Conservation (phyloP, 331 rosid genomes). For the Quercus lobata region DNA sequence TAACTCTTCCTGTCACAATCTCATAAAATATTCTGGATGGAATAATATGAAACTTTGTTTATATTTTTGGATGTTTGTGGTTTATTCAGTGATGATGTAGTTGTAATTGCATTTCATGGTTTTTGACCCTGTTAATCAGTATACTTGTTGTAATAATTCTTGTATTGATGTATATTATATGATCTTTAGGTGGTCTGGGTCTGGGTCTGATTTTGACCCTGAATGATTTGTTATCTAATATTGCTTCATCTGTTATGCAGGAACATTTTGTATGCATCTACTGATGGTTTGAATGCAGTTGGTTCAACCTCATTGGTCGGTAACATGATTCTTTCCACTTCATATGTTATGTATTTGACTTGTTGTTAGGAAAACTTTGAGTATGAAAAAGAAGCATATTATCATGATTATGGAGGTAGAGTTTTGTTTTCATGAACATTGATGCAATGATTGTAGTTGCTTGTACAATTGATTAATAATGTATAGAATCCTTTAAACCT, state of each 20-base stretch:
- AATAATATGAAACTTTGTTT: neutral
- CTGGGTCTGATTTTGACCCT: neutral
- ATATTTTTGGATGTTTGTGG: neutral
- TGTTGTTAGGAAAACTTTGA: neutral
- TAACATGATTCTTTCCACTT: slow-evolving; percentile 25
- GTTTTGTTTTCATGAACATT: neutral
- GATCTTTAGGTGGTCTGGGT: neutral
- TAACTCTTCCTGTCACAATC: neutral
- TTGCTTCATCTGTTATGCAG: slow-evolving; percentile 48
- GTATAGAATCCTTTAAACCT: neutral
- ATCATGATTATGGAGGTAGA: slow-evolving; percentile 8
- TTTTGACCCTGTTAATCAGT: neutral
- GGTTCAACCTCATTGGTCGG: slow-evolving; percentile 70
- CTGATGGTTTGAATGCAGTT: slow-evolving; percentile 61
- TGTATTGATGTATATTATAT: neutral
- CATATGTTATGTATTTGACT: neutral
- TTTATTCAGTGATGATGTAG: neutral
- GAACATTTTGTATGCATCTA: slow-evolving; percentile 49
- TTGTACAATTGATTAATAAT: neutral
- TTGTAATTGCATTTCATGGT: neutral
- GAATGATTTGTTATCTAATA: slow-evolving; percentile 5
- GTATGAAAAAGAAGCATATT: neutral
- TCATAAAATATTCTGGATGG: neutral
- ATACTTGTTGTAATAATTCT: neutral
- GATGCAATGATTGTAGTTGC: neutral